Base-by-base conservation (phyloP, 805 yeast species). In the Myxozyma mucilagina region DNA sequence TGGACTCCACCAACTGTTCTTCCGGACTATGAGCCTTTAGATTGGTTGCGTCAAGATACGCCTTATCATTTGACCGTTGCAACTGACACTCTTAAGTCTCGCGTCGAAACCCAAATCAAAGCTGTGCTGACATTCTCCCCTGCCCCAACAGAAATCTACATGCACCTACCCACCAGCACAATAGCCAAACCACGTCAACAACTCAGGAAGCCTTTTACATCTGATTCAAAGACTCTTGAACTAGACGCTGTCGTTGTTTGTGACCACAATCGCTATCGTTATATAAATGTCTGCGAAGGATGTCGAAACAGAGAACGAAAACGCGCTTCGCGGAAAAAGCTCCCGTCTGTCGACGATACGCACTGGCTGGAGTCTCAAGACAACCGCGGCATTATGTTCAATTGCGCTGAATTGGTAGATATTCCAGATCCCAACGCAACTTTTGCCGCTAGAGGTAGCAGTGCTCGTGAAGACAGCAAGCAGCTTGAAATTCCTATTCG, bases 41-140 rank as follows among this genome's bases (percentile, higher is more conserved):
- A 61, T 45, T 63, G 67, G 67, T 81, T 80, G 32, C 48, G 49
- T 31, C 44, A 45, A n/a, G 55, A 51, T 13, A 43, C 52, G 8
- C 53, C 47, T 29, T 51, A 45, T 42, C 32, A 36, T 29, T 47
- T 68, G 13, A 29, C 75, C 31, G 76, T 93, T 0, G 73, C 79
- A 7, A 87, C 85, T 54, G 78, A 93, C 48, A 97, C 97, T 1
- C 76, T 82, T 4, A 85, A 84, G 67, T 90, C 97, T 11, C 83
- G 99, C 66, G 99, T 93, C 6, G 99, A 93, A 75, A 93, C 97
- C 14, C 99, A 94, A 75, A 90, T 94, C 71, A 92, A 90, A 73
- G 77, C 96, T 47, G 80, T 81, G 47, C 75, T 93, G 20, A 72
- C 80, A 8, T 76, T 93, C 47, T 80, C 85, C 35, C 96, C 97